Conservation (phyloP, 2,329 filamentous ascomycete species). For the Bipolaris zeicola region DNA sequence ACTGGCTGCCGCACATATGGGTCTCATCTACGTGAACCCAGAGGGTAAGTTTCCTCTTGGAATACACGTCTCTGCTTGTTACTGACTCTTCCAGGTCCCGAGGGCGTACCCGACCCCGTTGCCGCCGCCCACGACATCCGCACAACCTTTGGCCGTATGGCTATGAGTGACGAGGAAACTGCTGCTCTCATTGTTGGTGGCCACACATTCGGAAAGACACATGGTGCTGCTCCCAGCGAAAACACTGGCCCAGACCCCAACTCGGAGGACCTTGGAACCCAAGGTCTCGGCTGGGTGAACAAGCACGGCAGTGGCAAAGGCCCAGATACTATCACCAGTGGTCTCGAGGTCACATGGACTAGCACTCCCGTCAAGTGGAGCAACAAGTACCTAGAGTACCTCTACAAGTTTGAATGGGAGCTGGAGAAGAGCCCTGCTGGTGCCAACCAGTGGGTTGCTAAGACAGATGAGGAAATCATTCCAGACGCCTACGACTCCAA, state of each 20-base stretch:
- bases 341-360: slow-evolving; percentile 81
- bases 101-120: slow-evolving; percentile 71
- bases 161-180: slow-evolving; percentile 83
- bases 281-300: slow-evolving; percentile 77
- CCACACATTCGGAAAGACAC: slow-evolving; percentile 81
- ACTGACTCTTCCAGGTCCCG: slow-evolving; percentile 59
- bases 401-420: slow-evolving; percentile 81
- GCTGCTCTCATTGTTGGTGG: slow-evolving; percentile 79
- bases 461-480: slow-evolving; percentile 69
- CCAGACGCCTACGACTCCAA: slow-evolving; percentile 71
- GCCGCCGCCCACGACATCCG: slow-evolving; percentile 75
- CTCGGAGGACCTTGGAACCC: slow-evolving; percentile 65
- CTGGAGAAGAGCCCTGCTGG: slow-evolving; percentile 75
- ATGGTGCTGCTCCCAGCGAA: slow-evolving; percentile 69
- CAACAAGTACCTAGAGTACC: slow-evolving; percentile 74
- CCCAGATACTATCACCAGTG: slow-evolving; percentile 74
- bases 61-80: neutral
- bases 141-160: slow-evolving; percentile 77
- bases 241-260: slow-evolving; percentile 72
- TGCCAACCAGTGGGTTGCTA: slow-evolving; percentile 77
- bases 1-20: slow-evolving; percentile 72
- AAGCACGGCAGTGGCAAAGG: slow-evolving; percentile 69
- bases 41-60: slow-evolving; percentile 50
- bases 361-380: slow-evolving; percentile 77
- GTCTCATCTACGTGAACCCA: slow-evolving; percentile 82